Evolutionary conservation across 768 basidiomycete species (phyloP).

Genomic region (Macrolepiota fuliginosa): DNA sequence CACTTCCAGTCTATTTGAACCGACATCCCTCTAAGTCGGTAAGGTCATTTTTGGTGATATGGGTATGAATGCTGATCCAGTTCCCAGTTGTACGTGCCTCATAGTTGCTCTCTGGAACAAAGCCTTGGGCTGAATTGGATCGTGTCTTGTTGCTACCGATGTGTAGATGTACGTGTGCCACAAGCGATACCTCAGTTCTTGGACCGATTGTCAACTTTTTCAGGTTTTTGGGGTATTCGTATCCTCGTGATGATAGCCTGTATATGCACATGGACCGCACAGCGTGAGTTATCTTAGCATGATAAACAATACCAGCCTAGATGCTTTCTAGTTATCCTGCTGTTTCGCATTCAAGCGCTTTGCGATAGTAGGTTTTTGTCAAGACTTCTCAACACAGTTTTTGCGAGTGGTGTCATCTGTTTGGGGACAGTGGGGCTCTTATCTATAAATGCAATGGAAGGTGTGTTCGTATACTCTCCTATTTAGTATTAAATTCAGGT

Average conservation of each 20-base stretch:
- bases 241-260: slow-evolving; percentile 17
- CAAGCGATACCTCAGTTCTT: not conserved
- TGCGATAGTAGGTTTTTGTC: slow-evolving; percentile 18
- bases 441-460: slow-evolving; percentile 17
- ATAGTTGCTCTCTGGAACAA: not conserved
- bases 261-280: slow-evolving; percentile 22
- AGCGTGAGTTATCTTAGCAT: slow-evolving; percentile 16
- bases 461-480: slow-evolving; percentile 12
- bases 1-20: not conserved
- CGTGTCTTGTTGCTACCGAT: not conserved
- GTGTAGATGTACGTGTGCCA: slow-evolving; percentile 16
- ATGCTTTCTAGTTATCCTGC: slow-evolving; percentile 22
- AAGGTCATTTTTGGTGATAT: not conserved
- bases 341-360: slow-evolving; percentile 9
- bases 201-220: not conserved
- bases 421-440: slow-evolving; percentile 16
- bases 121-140: not conserved
- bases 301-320: not conserved
- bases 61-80: not conserved
- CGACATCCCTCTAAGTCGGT: not conserved
- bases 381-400: slow-evolving; percentile 16
- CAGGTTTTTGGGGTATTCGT: slow-evolving; percentile 23
- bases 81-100: slow-evolving; percentile 6
- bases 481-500: not conserved
- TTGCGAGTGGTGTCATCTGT: slow-evolving; percentile 18